These are phyloP conservation scores for Trametes gibbosa DNA, from an alignment of 768 basidiomycete genomes.

Conservation along the genomic window DNA sequence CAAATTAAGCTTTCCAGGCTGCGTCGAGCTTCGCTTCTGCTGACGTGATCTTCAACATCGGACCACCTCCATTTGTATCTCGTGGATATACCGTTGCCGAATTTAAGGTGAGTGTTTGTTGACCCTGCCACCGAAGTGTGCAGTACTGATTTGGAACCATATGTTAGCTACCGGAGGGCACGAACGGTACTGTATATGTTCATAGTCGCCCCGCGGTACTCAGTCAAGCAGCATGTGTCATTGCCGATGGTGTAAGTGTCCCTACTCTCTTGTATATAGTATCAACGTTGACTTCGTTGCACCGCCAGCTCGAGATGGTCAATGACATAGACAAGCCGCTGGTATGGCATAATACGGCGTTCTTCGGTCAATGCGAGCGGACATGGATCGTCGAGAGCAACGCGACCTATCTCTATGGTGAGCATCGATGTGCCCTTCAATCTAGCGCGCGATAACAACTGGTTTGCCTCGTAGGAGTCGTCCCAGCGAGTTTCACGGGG, in stretches of 20 bases:
- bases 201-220: conserved; percentile 47
- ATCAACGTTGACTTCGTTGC: neutral
- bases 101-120: conserved; percentile 38
- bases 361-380: conserved; percentile 40
- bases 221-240: conserved; percentile 43
- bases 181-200: conserved; percentile 46
- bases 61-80: conserved; percentile 45
- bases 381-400: conserved; percentile 40
- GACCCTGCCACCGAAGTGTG: too few species aligned
- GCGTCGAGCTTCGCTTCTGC: conserved; percentile 56
- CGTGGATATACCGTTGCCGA: conserved; percentile 44
- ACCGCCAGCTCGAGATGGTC: conserved; percentile 37
- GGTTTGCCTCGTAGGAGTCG: conserved; percentile 2
- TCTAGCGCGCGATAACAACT: neutral
- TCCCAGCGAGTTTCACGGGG: neutral
- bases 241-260: conserved; percentile 34
- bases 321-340: conserved; percentile 23
- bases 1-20: conserved; percentile 44
- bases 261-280: neutral
- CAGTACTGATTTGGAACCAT: neutral
- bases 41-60: conserved; percentile 44
- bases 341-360: conserved; percentile 45
- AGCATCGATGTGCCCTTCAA: neutral
- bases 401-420: conserved; percentile 44
- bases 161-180: conserved; percentile 36